Base-by-base conservation (phyloP, 805 yeast genomes). In the Wickerhamiella occidentalis region DNA sequence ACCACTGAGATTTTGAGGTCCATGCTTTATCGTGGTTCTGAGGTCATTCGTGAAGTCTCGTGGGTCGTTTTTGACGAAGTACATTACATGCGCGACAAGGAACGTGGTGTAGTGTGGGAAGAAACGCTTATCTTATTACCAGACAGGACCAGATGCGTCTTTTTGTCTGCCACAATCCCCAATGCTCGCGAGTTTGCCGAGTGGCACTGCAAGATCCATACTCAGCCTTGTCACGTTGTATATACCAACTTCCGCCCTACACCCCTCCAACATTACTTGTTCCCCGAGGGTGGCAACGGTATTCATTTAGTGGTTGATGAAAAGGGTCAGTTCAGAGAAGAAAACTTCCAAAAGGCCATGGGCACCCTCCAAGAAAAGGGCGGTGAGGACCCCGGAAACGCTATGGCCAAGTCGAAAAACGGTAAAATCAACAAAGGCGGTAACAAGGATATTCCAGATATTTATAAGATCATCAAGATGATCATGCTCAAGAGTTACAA, bases 61-160 rank as follows among this genome's bases (percentile, higher is more conserved):
- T 92, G 96, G 95, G 98, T 92, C 46, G 80, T 92, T 36, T 92
- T 92, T 56, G 99, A 92, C 67, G 99, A 92, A 65, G 96, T 92
- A 42, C 99, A 92, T 69, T 92, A 92, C 67, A 92, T 92, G 94
- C 80, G 96, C 69, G 99, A 92, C 65, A 82, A 86, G 58, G 92
- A 87, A 57, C 79, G 99, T 69, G 99, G 99, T 65, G 99, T 92
- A 48, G 98, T 92, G 30, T 92, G 99, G 99, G 99, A 92, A 68
- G 99, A 92, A 67, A 90, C 97, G 13, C 90, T 92, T 56, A 92
- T 92, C 51, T 70, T 92, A 62, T 72, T 92, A 40, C 99, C 99
- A 3, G 96, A 94, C 59, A 88, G 88, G 71, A 96, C 92, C 15
- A 90, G 84, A 56, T 86, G 88, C 61, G 96, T 90, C 2, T 85